phyloP scores from a whole-genome alignment of 2,329 filamentous ascomycete genomes.

The Phoma sp. region DNA sequence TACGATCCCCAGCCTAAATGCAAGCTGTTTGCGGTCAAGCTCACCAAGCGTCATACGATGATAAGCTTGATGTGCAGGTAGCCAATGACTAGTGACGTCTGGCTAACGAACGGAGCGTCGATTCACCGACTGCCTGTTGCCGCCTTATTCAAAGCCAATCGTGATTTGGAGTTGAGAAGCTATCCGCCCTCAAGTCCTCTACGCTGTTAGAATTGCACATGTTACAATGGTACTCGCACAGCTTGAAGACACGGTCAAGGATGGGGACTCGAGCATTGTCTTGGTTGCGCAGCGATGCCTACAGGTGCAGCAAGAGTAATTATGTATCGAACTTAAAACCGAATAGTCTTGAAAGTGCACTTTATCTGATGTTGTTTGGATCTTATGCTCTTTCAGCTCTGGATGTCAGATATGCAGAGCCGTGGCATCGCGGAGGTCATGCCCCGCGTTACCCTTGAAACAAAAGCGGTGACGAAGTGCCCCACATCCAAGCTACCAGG shows the following conservation, averaged over 20 bases:
- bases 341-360: no score
- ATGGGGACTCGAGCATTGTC: no score
- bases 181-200: no score
- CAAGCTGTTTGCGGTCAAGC: slow-evolving; percentile 8
- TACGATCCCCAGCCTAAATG: slow-evolving; percentile 2
- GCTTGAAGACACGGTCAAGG: no score
- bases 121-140: not conserved
- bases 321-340: no score
- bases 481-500: slow-evolving; percentile 10
- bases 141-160: not conserved
- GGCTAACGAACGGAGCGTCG: not conserved
- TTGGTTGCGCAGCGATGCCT: no score
- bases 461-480: slow-evolving; percentile 16
- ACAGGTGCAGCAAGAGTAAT: no score
- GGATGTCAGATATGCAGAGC: not conserved
- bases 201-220: no score
- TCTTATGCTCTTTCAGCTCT: no score
- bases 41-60: not conserved
- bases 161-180: slow-evolving; percentile 3
- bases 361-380: no score
- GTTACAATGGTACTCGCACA: no score
- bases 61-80: not conserved
- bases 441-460: slow-evolving; percentile 10
- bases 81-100: slow-evolving; percentile 2
- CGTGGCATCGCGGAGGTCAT: not conserved